Percentiles rank a stretch among this genome's conserved stretches.
These are phyloP conservation scores for Suillus decipiens DNA, from an alignment of 768 basidiomycete species.

Conservation along the genomic window DNA sequence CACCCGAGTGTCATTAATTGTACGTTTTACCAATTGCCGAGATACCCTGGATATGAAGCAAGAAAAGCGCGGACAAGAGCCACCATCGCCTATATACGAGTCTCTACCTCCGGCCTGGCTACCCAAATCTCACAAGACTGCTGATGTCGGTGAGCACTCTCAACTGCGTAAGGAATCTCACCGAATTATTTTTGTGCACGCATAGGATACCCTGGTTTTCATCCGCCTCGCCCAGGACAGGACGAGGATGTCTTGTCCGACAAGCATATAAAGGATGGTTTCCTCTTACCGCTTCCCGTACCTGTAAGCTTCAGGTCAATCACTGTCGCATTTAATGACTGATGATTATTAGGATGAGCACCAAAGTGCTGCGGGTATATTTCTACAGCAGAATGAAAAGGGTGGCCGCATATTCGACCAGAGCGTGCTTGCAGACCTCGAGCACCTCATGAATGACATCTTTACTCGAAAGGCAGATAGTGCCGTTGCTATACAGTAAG, in stretches of 20 bases:
- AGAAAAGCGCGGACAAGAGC: constrained; percentile 26
- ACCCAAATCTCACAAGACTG: constrained; percentile 61
- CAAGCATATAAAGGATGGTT: constrained; percentile 65
- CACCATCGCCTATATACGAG: constrained; percentile 55
- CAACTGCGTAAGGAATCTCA: neutral
- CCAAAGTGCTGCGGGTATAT: constrained; percentile 16
- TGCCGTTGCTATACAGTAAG: constrained; percentile 65
- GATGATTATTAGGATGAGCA: constrained; percentile 25
- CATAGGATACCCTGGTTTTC: constrained; percentile 73
- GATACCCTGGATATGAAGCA: constrained; percentile 8
- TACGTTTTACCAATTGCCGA: neutral
- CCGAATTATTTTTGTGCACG: too few relatives aligned
- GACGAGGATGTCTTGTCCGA: constrained; percentile 75
- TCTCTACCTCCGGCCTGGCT: constrained; percentile 75
- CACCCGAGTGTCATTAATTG: constrained; percentile 8
- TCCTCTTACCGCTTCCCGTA: constrained; percentile 53
- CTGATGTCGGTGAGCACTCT: constrained; percentile 62
- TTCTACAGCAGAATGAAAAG: constrained; percentile 20
- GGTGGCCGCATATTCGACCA: constrained; percentile 52
- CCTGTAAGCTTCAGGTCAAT: constrained; percentile 45
- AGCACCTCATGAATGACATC: constrained; percentile 77
- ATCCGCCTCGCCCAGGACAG: constrained; percentile 73
- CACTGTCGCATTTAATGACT: neutral
- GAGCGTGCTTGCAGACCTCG: constrained; percentile 58
- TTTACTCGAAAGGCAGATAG: constrained; percentile 62